A percentile compares a stretch with the other conserved stretches of the same genome.
Evolutionary conservation across 257 asterid species (phyloP).

Genomic region (Salvia rosmarinus): DNA sequence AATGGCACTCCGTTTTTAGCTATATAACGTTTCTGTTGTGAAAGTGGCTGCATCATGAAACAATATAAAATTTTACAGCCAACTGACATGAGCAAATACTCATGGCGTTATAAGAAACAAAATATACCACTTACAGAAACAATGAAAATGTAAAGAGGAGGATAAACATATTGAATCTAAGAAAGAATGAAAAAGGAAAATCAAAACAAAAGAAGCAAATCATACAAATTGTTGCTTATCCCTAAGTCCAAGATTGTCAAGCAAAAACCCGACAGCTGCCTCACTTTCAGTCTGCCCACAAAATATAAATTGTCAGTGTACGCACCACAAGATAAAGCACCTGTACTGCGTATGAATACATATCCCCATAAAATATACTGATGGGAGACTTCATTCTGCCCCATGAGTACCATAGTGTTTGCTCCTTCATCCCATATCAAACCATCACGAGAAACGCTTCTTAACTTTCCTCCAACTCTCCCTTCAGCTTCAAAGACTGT

Average conservation of each 20-base stretch:
- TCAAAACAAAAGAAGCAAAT: conserved; percentile 24
- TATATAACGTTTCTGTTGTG: conserved; percentile 84
- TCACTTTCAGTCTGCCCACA: conserved; percentile 79
- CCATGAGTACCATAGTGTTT: conserved; percentile 74
- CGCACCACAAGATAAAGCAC: conserved; percentile 3
- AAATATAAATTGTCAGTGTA: conserved; percentile 26
- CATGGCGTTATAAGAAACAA: not conserved
- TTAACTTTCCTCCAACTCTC: conserved; percentile 86
- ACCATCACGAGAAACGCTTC: conserved; percentile 68
- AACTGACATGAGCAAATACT: conserved; percentile 13
- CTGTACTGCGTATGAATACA: conserved; percentile 12
- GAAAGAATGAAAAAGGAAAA: not conserved
- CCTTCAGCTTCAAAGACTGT: conserved; percentile 82
- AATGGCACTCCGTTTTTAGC: conserved; percentile 75
- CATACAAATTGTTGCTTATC: conserved; percentile 81
- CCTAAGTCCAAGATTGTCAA: conserved; percentile 78
- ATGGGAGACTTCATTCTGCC: conserved; percentile 19
- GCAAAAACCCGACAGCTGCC: conserved; percentile 70
- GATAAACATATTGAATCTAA: conserved; percentile 12
- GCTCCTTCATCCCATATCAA: conserved; percentile 97
- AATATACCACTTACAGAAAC: conserved; percentile 12
- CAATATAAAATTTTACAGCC: conserved; percentile 17
- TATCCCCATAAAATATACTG: conserved; percentile 28
- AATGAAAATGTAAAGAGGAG: conserved; percentile 4
- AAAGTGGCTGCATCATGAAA: conserved; percentile 69